Evolutionary conservation across 2,329 filamentous ascomycete genomes (phyloP).

Genomic region (Colletotrichum noveboracense): DNA sequence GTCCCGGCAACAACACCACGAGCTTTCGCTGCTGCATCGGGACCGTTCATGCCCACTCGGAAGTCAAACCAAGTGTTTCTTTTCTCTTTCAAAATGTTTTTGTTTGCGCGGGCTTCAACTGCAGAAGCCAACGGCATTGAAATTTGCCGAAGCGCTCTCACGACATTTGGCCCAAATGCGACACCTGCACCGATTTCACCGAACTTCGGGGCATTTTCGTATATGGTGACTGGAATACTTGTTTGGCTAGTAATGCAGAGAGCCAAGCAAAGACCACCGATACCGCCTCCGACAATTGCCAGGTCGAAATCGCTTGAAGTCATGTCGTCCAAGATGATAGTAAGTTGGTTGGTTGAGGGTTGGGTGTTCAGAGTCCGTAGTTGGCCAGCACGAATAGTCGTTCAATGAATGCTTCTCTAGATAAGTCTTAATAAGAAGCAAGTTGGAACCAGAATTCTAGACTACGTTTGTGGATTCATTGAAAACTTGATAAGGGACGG

Average conservation of each 20-base stretch:
- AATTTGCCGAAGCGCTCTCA: conserved; percentile 23
- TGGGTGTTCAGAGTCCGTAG: neutral
- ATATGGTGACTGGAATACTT: conserved; percentile 38
- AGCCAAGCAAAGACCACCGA: conserved; percentile 53
- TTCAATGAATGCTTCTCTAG: neutral
- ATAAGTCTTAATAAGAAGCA: neutral
- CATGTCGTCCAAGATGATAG: neutral
- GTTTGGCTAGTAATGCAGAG: conserved; percentile 45
- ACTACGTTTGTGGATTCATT: accelerated
- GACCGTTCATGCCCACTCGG: conserved; percentile 4
- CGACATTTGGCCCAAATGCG: conserved; percentile 54
- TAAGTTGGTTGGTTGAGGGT: neutral
- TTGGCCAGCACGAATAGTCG: neutral
- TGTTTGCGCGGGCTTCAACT: neutral
- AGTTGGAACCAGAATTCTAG: accelerated
- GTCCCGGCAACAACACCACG: neutral
- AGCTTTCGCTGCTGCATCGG: neutral
- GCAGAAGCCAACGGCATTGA: neutral
- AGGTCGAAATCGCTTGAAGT: conserved; percentile 25
- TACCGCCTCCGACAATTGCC: conserved; percentile 57
- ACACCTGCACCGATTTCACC: conserved; percentile 48
- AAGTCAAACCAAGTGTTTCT: conserved; percentile 25
- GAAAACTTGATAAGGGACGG: neutral
- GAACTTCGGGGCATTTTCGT: neutral
- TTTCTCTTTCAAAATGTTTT: neutral